Conservation (phyloP, 305 asterid species). For the Solanum hybrid region DNA sequence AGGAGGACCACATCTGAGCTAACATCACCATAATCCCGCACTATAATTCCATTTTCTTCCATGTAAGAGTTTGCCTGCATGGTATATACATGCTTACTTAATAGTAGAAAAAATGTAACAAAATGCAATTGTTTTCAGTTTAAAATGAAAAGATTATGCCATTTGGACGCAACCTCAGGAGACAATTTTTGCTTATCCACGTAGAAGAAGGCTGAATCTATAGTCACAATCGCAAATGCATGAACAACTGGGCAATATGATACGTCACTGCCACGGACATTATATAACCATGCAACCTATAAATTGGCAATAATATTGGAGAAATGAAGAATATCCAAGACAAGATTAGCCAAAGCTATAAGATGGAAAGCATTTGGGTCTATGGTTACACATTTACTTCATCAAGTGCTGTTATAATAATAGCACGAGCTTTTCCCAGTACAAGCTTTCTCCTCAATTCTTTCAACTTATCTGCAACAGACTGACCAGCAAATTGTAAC, state of each 20-base stretch:
- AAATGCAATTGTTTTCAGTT: background rate
- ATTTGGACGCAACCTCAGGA: constrained; percentile 46
- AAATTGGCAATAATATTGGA: constrained; percentile 8
- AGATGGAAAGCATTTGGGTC: background rate
- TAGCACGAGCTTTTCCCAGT: constrained; percentile 60
- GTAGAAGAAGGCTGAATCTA: constrained; percentile 64
- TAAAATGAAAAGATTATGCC: background rate
- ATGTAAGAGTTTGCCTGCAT: constrained; percentile 50
- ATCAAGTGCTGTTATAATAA: constrained; percentile 65
- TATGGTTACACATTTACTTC: constrained; percentile 40
- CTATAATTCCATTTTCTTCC: constrained; percentile 56
- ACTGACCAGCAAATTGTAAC: constrained; percentile 68
- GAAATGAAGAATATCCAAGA: background rate
- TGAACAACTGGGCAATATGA: constrained; percentile 78
- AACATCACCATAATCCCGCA: constrained; percentile 60
- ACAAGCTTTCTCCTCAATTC: constrained; percentile 65
- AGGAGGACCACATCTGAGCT: constrained; percentile 63
- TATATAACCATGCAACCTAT: constrained; percentile 91
- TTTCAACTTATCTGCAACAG: constrained; percentile 73
- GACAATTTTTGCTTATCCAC: constrained; percentile 72
- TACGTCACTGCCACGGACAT: constrained; percentile 86
- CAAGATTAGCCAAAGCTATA: background rate
- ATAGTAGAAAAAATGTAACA: background rate
- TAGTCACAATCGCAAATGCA: constrained; percentile 81
- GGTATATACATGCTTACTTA: background rate